phyloP scores from a whole-genome alignment of 352 stramenopile species.

The Globisporangium nagaii region DNA sequence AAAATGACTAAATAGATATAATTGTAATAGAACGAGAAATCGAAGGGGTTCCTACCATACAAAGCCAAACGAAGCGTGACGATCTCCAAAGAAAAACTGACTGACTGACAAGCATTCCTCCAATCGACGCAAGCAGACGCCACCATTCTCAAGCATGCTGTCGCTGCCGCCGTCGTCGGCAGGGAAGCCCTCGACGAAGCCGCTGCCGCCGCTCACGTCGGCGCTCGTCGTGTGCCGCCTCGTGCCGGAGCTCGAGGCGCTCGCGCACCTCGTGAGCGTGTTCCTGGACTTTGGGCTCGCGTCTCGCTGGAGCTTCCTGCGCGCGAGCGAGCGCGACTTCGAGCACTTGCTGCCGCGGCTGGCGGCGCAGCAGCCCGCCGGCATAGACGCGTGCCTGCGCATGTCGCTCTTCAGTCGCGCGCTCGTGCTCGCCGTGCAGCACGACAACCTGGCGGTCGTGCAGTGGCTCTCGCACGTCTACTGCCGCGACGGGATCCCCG shows the following conservation, averaged over 20 bases:
- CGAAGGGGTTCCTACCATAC: too few species aligned
- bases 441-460: slow-evolving; percentile 4
- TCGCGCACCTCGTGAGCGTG: slow-evolving; percentile 8
- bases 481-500: background rate
- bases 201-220: slow-evolving; percentile 1
- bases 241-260: slow-evolving; percentile 6
- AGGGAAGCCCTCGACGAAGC: too few species aligned
- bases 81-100: too few species aligned
- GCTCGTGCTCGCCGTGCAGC: slow-evolving; percentile 1
- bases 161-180: background rate
- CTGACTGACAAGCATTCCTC: background rate
- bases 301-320: slow-evolving; percentile 5
- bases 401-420: slow-evolving; percentile 1
- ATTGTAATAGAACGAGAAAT: too few species aligned
- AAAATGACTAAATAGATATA: too few species aligned
- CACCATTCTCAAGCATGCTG: background rate
- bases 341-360: slow-evolving; percentile 2
- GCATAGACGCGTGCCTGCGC: slow-evolving; percentile 2
- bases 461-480: slow-evolving; percentile 7
- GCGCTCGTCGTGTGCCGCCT: slow-evolving; percentile 10
- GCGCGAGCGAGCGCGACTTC: slow-evolving; percentile 2
- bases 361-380: background rate
- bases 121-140: background rate
- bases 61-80: too few species aligned
- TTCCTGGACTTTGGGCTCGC: slow-evolving; percentile 7